Evolutionary conservation across 805 yeast genomes (phyloP).

Genomic region (Lachancea quebecensis): DNA sequence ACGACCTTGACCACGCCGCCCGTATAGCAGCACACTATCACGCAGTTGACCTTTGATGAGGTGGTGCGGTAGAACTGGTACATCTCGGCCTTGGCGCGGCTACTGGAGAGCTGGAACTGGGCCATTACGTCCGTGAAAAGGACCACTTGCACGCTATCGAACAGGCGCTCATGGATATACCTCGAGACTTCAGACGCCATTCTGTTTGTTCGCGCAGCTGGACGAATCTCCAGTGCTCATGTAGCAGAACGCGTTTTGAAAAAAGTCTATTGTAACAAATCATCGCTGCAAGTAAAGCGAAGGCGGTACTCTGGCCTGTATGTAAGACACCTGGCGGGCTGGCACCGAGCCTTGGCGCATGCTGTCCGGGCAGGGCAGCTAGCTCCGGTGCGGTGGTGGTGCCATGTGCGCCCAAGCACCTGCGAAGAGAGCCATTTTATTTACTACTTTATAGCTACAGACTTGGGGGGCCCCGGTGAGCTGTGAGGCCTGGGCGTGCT

Average conservation of each 20-base stretch:
- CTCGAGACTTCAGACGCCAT: slow-evolving; percentile 4
- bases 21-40: slow-evolving; percentile 20
- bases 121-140: slow-evolving; percentile 25
- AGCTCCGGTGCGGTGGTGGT: too few species aligned
- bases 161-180: slow-evolving; percentile 20
- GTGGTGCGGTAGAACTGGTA: slow-evolving; percentile 24
- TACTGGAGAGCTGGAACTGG: slow-evolving; percentile 21
- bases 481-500: too few species aligned
- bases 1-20: slow-evolving; percentile 19
- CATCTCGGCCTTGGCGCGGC: slow-evolving; percentile 25
- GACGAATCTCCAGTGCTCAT: background rate
- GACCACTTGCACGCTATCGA: slow-evolving; percentile 24
- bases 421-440: too few species aligned
- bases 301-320: too few species aligned
- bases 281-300: too few species aligned
- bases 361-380: too few species aligned
- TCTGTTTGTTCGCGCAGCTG: background rate
- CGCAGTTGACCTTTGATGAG: slow-evolving; percentile 23
- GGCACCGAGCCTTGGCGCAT: too few species aligned
- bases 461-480: too few species aligned
- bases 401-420: too few species aligned
- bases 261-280: background rate
- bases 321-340: too few species aligned
- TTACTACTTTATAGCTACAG: too few species aligned
- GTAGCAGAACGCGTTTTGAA: background rate